These are phyloP conservation scores for Artomyces pyxidatus DNA, from an alignment of 768 basidiomycete species.

Conservation along the genomic window DNA sequence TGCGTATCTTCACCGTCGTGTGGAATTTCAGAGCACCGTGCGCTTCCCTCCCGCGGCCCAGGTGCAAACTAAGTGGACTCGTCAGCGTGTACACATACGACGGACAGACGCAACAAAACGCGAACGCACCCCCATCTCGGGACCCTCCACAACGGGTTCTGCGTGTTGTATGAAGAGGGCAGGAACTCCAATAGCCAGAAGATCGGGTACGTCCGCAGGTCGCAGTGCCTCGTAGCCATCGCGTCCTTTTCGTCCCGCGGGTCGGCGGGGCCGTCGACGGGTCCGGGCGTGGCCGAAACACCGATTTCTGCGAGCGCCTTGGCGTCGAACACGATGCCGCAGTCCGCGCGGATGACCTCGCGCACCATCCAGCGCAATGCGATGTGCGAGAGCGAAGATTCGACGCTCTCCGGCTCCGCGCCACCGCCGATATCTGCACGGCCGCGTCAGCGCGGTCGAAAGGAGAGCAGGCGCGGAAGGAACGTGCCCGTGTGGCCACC, in stretches of 20 bases:
- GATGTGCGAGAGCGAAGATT: slow-evolving; percentile 8
- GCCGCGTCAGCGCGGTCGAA: neutral
- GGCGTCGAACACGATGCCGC: slow-evolving; percentile 3
- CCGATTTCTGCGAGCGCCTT: slow-evolving; percentile 1
- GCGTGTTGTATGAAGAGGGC: slow-evolving; percentile 45
- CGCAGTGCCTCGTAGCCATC: slow-evolving; percentile 45
- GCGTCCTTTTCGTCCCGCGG: slow-evolving; percentile 20
- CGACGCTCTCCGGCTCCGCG: neutral
- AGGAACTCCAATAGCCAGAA: slow-evolving; percentile 77
- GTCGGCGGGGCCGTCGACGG: neutral
- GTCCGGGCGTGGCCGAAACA: neutral
- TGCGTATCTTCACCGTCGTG: slow-evolving; percentile 51
- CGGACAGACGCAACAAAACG: neutral
- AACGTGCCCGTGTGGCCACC: slow-evolving; percentile 12
- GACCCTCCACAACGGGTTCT: slow-evolving; percentile 43
- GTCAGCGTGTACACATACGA: neutral
- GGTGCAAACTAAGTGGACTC: slow-evolving; percentile 34
- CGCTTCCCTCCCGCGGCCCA: slow-evolving; percentile 51
- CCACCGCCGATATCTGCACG: slow-evolving; percentile 14
- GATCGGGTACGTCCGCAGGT: slow-evolving; percentile 30
- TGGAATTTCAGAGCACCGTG: slow-evolving; percentile 50
- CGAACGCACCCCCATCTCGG: slow-evolving; percentile 40
- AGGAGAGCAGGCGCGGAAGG: neutral
- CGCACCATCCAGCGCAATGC: slow-evolving; percentile 16
- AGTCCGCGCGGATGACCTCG: slow-evolving; percentile 3